Evolutionary conservation across 192 early-diverging fungal species (phyloP), one percentile per base, ranked within the genome.

Genomic region (Backusella tarrabulga): DNA sequence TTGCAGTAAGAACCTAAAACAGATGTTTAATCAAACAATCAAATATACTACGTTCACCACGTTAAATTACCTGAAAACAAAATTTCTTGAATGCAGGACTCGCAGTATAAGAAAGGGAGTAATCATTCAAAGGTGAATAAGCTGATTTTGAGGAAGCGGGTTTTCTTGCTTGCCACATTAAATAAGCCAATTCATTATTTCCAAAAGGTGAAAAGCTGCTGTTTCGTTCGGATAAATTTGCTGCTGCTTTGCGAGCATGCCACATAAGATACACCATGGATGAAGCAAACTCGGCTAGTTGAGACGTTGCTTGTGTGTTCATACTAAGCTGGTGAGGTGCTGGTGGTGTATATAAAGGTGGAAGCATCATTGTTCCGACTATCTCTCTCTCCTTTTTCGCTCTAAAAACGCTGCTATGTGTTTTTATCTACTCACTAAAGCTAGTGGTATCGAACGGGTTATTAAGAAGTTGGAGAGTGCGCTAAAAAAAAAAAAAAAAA

Each of bases 231-330:
- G 68, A 38, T 63, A 63, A 63, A 67, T 76, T 74, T 38, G 68
- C 36, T 2, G 68, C 42, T 34, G 29, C 38, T 26, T 79, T 74
- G 34, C 86, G 76, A 11, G 85, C 84, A 72, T 88, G 86, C 76
- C 86, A 83, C 46, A 90, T 76, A 34, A 84, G 82, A 69, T 84
- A 88, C 23, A 88, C 84, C 85, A 90, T 88, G 41, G 87, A 83
- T 40, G 89, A 80, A 9, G 87, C 87, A 81, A 90, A 90, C 36
- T 88, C 87, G n/a, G 89, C 82, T 21, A 88, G 80, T 46, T 84
- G 80, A 36, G 76, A 50, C 15, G 23, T 23, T 44, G 56, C 56
- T 26, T 63, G 56, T 11, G 56, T 63, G 56, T 63, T 29, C 26
- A 29, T 63, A 63, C 56, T 63, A 29, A 63, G 26, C 56, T 63